Evolutionary conservation across 2,329 filamentous ascomycete genomes (phyloP).

Genomic region (Clarireedia hainanense): DNA sequence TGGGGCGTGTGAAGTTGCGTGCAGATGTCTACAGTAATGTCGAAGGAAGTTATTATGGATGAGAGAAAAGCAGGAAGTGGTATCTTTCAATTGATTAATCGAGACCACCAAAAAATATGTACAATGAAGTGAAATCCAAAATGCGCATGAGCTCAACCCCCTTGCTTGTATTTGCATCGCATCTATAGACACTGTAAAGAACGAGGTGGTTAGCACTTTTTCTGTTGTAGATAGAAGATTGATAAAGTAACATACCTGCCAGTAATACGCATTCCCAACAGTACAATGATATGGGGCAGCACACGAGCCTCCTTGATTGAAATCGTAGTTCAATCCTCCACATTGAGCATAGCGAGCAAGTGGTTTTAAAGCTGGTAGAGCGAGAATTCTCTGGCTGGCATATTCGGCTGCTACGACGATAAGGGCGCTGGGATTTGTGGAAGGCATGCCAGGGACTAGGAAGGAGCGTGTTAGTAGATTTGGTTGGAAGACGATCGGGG

Average conservation of each 20-base stretch:
- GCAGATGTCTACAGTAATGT: no score
- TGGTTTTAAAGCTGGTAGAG: constrained; percentile 7
- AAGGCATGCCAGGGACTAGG: constrained; percentile 62
- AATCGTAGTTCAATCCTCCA: constrained; percentile 18
- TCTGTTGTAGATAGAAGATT: not conserved
- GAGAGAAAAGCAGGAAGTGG: not conserved
- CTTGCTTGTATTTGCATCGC: not conserved
- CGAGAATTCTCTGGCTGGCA: constrained; percentile 29
- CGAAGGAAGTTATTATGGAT: no score
- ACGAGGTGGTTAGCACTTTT: not conserved
- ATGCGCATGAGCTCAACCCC: not conserved
- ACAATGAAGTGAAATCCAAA: not conserved
- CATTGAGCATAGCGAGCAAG: constrained; percentile 18
- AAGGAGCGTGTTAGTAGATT: constrained; percentile 16
- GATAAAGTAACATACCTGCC: constrained; percentile 12
- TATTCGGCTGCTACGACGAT: constrained; percentile 56
- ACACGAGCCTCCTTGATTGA: constrained; percentile 10
- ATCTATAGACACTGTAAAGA: not conserved
- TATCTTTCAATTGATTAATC: not conserved
- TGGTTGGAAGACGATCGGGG: no score
- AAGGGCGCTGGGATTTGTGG: constrained; percentile 59
- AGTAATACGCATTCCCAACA: constrained; percentile 17
- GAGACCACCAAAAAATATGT: not conserved
- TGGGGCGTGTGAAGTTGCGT: not conserved
- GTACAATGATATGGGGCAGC: constrained; percentile 11